Percentiles rank a stretch among this genome's conserved stretches.
phyloP scores from a whole-genome alignment of 768 basidiomycete species.

The Mycena alexandri region DNA sequence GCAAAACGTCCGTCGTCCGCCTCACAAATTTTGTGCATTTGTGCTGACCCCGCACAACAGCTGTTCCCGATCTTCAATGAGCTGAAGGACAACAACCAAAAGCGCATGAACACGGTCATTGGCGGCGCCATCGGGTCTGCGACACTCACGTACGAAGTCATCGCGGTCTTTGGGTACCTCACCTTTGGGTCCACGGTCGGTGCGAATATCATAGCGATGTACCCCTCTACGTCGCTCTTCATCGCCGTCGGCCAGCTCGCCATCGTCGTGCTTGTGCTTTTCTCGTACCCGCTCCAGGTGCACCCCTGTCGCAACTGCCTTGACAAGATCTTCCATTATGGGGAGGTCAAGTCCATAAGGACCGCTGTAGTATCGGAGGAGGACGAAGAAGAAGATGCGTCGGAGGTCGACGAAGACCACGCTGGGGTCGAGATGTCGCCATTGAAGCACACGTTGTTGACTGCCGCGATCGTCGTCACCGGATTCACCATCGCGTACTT shows the following conservation, averaged over 20 bases:
- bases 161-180: constrained; percentile 90
- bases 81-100: constrained; percentile 82
- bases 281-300: constrained; percentile 95
- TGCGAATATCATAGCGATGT: constrained; percentile 96
- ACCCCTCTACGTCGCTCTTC: constrained; percentile 89
- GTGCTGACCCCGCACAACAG: constrained; percentile 53
- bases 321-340: constrained; percentile 85
- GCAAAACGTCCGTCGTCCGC: constrained; percentile 77
- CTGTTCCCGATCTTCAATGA: constrained; percentile 97
- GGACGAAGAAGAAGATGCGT: constrained; percentile 60
- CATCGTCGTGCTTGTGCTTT: constrained; percentile 89
- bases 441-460: constrained; percentile 78
- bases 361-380: constrained; percentile 58
- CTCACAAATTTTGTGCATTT: constrained; percentile 19
- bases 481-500: constrained; percentile 84
- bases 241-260: constrained; percentile 94
- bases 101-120: constrained; percentile 89
- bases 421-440: constrained; percentile 71
- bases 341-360: constrained; percentile 50
- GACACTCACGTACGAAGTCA: constrained; percentile 86
- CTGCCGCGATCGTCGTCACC: constrained; percentile 69
- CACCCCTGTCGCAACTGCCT: constrained; percentile 93
- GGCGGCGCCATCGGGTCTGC: constrained; percentile 89
- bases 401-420: constrained; percentile 66
- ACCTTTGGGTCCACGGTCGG: constrained; percentile 94